A percentile compares a stretch with the other conserved stretches of the same genome.
phyloP scores from a whole-genome alignment of 164 flowering plant species.

The Vitis cinerea region DNA sequence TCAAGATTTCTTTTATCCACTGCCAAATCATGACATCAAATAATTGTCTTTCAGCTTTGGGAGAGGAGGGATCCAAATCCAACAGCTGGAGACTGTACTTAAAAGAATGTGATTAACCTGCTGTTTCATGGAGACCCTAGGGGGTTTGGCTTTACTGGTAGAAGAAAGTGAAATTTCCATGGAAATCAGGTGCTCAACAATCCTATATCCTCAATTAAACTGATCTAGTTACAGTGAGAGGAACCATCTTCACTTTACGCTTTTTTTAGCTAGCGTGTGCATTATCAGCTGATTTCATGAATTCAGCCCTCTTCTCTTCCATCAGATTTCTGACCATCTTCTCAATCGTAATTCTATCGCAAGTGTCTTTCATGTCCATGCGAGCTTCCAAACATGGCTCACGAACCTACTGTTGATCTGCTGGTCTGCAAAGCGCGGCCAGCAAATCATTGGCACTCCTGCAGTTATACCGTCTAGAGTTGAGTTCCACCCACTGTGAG shows the following conservation, averaged over 20 bases:
- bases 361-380: slow-evolving; percentile 37
- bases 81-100: too few relatives aligned
- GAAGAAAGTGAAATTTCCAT: too few relatives aligned
- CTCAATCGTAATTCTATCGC: slow-evolving; percentile 25
- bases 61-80: too few relatives aligned
- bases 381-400: slow-evolving; percentile 38
- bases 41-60: too few relatives aligned
- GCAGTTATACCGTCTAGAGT: slow-evolving; percentile 37
- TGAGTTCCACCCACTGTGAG: slow-evolving; percentile 54
- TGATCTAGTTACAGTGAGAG: slow-evolving; percentile 26
- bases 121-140: too few relatives aligned
- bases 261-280: slow-evolving; percentile 15
- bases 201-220: slow-evolving; percentile 27
- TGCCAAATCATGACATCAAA: too few relatives aligned
- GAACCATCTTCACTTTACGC: slow-evolving; percentile 32
- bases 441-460: slow-evolving; percentile 45
- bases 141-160: too few relatives aligned
- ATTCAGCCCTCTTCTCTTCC: slow-evolving; percentile 25
- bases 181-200: slow-evolving; percentile 2
- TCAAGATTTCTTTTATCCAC: too few relatives aligned
- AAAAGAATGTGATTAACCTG: too few relatives aligned
- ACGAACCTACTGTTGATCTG: slow-evolving; percentile 34
- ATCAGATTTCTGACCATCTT: slow-evolving; percentile 31
- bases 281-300: slow-evolving; percentile 12
- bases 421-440: slow-evolving; percentile 44